Evolutionary conservation across 179 eudicot species (phyloP).

Genomic region (Corrigiola litoralis): DNA sequence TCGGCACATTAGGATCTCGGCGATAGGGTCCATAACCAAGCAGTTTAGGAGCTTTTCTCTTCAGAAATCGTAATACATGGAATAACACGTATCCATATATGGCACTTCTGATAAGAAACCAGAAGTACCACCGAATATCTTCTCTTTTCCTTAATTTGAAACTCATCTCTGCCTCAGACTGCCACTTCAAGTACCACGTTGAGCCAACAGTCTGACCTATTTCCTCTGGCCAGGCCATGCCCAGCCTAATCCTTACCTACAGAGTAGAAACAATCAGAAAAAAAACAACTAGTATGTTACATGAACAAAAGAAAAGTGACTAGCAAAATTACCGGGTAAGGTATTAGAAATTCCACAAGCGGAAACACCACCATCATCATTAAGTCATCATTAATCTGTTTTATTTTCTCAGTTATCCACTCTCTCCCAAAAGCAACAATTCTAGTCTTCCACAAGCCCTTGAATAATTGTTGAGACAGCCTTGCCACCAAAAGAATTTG

Average conservation of each 20-base stretch:
- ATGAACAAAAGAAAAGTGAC: constrained; percentile 1
- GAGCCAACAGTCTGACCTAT: constrained; percentile 48
- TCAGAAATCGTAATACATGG: constrained; percentile 49
- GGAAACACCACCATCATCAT: constrained; percentile 73
- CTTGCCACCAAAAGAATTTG: constrained; percentile 48
- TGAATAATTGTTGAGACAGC: constrained; percentile 30
- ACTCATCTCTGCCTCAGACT: constrained; percentile 61
- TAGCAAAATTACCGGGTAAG: constrained; percentile 51
- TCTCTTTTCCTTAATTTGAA: constrained; percentile 46
- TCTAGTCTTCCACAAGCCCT: constrained; percentile 44
- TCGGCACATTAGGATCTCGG: constrained; percentile 58
- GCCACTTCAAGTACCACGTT: constrained; percentile 83
- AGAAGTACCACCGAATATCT: constrained; percentile 37
- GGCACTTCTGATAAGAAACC: constrained; percentile 49
- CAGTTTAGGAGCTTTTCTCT: constrained; percentile 50
- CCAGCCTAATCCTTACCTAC: constrained; percentile 58
- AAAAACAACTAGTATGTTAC: background rate
- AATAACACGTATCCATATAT: constrained; percentile 56
- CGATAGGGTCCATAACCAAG: constrained; percentile 67
- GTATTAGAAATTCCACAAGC: constrained; percentile 57
- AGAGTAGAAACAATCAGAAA: constrained; percentile 18
- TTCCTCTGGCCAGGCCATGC: constrained; percentile 83
- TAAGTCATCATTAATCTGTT: constrained; percentile 51
- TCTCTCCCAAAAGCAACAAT: constrained; percentile 35
- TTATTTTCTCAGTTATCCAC: constrained; percentile 36